Evolutionary conservation across 2,329 filamentous ascomycete genomes (phyloP), one percentile per base, ranked within the genome.

Genomic region (Xylariales sp.): DNA sequence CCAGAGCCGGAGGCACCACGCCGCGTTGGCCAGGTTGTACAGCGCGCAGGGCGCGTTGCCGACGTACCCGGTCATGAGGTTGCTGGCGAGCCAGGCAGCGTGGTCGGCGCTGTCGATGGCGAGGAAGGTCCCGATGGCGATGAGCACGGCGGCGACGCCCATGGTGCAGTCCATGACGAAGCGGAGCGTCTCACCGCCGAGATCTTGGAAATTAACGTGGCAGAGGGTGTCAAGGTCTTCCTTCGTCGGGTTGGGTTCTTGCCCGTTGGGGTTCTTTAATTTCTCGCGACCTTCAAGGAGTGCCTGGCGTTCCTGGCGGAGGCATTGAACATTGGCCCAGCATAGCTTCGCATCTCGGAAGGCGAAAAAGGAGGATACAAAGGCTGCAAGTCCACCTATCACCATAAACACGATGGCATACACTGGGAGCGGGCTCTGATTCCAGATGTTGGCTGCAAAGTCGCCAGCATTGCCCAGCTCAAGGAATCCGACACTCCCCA

Each of bases 381-480:
- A 55, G 0, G 74, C 72, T 2, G 67, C 43, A 0, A 63, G 63
- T 0, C 67, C 75, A 2, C 74, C 74, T 4, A 77, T 54, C 0
- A 59, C 72, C 74, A 78, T 77, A 5, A 76, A 54, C 0, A 67
- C 62, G 1, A 66, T 53, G 7, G 70, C 74, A 34, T 69, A 69
- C 2, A 50, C 45, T 0, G 74, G 74, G 0, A 74, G 63, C 0
- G 73, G 74, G 0, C 65, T 56, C 2, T 66, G 44, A 44, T 78
- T 78, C 70, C 71, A 78, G 2, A 78, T 65, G 38, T 78, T 78
- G 39, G 74, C 74, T 0, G 74, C 71, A 38, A 78, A 78, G 46
- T 78, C 74, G 2, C 66, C 65, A 0, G 72, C 71, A 47, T 78
- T 78, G 37, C 69, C 70, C 2, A 76, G 59, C 42, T 78, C 74